Conservation (phyloP, 1,284 basidiomycete genomes). For the Fomitiporia mediterranea region DNA sequence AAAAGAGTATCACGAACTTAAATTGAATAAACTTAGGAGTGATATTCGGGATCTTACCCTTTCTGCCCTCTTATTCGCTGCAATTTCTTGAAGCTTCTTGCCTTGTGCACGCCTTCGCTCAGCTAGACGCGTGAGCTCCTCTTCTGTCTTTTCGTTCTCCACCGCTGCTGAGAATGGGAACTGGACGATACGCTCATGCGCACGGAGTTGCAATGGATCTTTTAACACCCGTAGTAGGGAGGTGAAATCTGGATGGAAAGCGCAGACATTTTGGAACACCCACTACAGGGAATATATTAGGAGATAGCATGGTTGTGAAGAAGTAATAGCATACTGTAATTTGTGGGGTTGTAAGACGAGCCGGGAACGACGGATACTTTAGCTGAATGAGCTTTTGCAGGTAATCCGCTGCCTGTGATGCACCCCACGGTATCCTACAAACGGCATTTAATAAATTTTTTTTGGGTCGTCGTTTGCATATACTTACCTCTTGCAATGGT, state of each 20-base stretch:
- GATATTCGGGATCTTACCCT: slow-evolving; percentile 49
- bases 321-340: slow-evolving; percentile 34
- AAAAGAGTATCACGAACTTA: not conserved
- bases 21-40: not conserved
- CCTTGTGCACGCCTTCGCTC: slow-evolving; percentile 86
- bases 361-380: slow-evolving; percentile 89
- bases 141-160: slow-evolving; percentile 85
- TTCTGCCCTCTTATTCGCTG: slow-evolving; percentile 81
- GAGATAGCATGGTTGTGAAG: not conserved
- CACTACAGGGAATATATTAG: slow-evolving; percentile 45
- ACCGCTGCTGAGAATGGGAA: slow-evolving; percentile 76
- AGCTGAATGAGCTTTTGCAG: slow-evolving; percentile 90
- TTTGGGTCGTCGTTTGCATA: not conserved
- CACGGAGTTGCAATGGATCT: slow-evolving; percentile 61
- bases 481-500: slow-evolving; percentile 77
- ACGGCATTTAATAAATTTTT: not conserved
- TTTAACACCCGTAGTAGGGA: slow-evolving; percentile 60
- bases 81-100: slow-evolving; percentile 85
- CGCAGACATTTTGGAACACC: slow-evolving; percentile 87
- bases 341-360: slow-evolving; percentile 45
- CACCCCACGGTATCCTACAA: slow-evolving; percentile 88
- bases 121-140: slow-evolving; percentile 74
- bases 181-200: slow-evolving; percentile 72
- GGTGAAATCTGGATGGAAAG: slow-evolving; percentile 79
- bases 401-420: slow-evolving; percentile 86